Conservation (phyloP, 1,139 yeast species). For the Diutina siamensis region DNA sequence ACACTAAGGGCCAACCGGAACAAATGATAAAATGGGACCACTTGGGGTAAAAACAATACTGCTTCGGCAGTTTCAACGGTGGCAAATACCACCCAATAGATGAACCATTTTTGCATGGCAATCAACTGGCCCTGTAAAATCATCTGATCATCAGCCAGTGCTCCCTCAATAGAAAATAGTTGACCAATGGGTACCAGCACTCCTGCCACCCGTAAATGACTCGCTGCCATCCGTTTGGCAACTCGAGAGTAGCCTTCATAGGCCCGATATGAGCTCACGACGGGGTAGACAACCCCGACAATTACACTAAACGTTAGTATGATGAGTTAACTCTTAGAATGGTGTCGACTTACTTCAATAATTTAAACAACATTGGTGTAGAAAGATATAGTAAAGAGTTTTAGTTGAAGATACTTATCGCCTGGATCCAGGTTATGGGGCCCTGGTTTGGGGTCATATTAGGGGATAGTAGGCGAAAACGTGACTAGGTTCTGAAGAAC, state of each 20-base stretch:
- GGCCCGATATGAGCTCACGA: slow-evolving; percentile 41
- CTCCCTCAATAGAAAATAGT: slow-evolving; percentile 18
- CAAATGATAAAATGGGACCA: slow-evolving; percentile 38
- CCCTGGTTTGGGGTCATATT: background rate
- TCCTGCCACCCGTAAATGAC: slow-evolving; percentile 10
- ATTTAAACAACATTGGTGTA: slow-evolving; percentile 1
- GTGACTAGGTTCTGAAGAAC: too few relatives aligned
- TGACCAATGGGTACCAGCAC: slow-evolving; percentile 11
- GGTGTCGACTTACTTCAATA: slow-evolving; percentile 1
- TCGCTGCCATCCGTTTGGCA: slow-evolving; percentile 9
- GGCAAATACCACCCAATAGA: slow-evolving; percentile 46
- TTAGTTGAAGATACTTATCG: too few relatives aligned
- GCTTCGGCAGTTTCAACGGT: slow-evolving; percentile 22
- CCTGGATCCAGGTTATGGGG: background rate
- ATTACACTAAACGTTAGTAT: background rate
- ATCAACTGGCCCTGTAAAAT: slow-evolving; percentile 9
- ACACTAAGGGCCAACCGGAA: slow-evolving; percentile 27
- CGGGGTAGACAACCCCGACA: slow-evolving; percentile 28
- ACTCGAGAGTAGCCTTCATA: slow-evolving; percentile 14
- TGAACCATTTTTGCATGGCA: slow-evolving; percentile 42
- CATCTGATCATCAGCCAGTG: slow-evolving; percentile 12
- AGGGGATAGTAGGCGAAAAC: background rate
- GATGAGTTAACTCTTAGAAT: too few relatives aligned
- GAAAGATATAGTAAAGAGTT: too few relatives aligned
- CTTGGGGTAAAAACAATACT: slow-evolving; percentile 18